phyloP scores from a whole-genome alignment of 495 filamentous ascomycete species.

The Aspergillus coremiiformis region DNA sequence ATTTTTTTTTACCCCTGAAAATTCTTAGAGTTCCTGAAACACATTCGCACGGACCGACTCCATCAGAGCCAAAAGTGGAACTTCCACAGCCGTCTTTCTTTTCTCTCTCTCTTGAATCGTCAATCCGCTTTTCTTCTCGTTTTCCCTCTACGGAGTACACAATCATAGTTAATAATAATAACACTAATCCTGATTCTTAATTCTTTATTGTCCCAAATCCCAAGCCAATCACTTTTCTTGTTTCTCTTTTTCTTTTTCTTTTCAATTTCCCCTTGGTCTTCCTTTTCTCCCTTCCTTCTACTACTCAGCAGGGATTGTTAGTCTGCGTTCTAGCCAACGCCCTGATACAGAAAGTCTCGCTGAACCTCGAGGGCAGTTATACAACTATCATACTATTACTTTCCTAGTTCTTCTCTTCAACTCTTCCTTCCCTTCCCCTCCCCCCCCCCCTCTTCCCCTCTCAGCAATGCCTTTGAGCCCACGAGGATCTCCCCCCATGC shows the following conservation, averaged over 20 bases:
- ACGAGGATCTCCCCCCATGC: not conserved
- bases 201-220: not conserved
- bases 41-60: not conserved
- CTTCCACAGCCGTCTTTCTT: not conserved
- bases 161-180: too few relatives aligned
- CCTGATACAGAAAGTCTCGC: too few relatives aligned
- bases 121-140: not conserved
- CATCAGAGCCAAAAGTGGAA: not conserved
- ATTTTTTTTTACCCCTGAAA: not conserved
- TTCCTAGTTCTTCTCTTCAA: not conserved
- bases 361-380: not conserved
- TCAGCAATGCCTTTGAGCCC: slow-evolving; percentile 3
- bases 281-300: not conserved
- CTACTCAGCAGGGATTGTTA: too few relatives aligned
- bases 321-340: not conserved
- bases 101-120: not conserved
- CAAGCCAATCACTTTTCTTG: not conserved
- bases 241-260: not conserved
- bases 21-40: not conserved
- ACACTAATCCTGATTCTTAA: too few relatives aligned
- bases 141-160: not conserved
- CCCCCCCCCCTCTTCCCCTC: not conserved
- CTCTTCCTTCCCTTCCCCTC: not conserved
- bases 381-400: not conserved
- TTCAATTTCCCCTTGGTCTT: not conserved